Evolutionary conservation across 163 green algal species (phyloP).

Genomic region (Scenedesmus sp.): DNA sequence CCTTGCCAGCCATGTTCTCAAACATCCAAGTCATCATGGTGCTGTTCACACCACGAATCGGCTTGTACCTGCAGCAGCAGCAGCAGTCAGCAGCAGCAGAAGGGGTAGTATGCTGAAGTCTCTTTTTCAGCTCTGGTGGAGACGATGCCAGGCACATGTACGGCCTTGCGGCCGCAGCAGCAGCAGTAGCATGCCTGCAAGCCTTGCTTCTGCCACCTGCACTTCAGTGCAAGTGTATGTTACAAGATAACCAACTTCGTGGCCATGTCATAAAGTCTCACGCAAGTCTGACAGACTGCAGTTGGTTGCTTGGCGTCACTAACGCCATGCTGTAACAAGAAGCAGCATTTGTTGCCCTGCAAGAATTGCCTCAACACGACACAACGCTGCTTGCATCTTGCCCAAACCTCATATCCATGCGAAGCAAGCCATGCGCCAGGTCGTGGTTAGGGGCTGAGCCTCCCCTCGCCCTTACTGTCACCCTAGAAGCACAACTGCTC

Average conservation of each 20-base stretch:
- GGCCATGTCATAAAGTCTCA: no score
- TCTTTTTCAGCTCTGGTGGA: not conserved
- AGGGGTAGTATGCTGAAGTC: no score
- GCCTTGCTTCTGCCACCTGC: no score
- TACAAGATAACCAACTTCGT: no score
- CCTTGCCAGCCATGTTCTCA: conserved; percentile 8
- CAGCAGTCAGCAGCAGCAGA: not conserved
- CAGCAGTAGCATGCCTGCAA: not conserved
- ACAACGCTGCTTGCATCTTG: no score
- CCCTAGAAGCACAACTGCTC: not conserved
- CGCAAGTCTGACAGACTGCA: no score
- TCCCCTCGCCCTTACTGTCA: not conserved
- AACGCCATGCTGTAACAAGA: no score
- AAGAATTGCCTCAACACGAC: not conserved
- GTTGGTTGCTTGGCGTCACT: no score
- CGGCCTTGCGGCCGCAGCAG: not conserved
- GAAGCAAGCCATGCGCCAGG: not conserved
- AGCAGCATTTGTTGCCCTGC: no score
- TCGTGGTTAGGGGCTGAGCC: not conserved
- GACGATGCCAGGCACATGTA: not conserved
- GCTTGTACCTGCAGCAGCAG: conserved; percentile 11
- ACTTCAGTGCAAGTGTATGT: no score
- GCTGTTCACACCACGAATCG: not conserved
- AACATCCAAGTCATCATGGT: conserved; percentile 30
- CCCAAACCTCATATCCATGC: conserved; percentile 1